Evolutionary conservation across 257 asterid species (phyloP).

Genomic region (Salvia miltiorrhiza): DNA sequence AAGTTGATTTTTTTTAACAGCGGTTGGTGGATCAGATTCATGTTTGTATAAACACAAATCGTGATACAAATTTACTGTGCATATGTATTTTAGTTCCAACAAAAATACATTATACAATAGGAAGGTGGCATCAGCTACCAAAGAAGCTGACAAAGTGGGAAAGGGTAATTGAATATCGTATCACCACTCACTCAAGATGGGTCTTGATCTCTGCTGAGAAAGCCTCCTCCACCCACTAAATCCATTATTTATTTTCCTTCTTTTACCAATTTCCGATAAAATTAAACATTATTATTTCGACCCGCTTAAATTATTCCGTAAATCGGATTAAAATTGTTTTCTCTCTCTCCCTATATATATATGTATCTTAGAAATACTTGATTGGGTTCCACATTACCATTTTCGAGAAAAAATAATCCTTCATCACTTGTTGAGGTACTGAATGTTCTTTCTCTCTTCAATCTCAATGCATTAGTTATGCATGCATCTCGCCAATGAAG

Average conservation of each 20-base stretch:
- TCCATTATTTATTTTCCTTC: conserved; percentile 2
- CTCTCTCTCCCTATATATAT: conserved; percentile 21
- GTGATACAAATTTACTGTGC: background rate
- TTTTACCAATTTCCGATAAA: background rate
- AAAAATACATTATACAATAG: background rate
- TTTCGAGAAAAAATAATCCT: conserved; percentile 29
- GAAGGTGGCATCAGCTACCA: conserved; percentile 19
- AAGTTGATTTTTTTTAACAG: background rate
- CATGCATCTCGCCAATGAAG: conserved; percentile 6
- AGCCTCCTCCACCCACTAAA: conserved; percentile 82
- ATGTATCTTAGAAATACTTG: conserved; percentile 12
- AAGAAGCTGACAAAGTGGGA: conserved; percentile 24
- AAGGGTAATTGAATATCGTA: conserved; percentile 31
- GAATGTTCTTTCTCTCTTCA: conserved; percentile 12
- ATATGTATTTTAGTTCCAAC: too few relatives aligned
- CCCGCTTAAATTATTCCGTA: background rate
- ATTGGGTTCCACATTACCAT: conserved; percentile 31
- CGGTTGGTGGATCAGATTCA: background rate
- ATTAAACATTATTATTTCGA: background rate
- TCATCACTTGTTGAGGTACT: conserved; percentile 26
- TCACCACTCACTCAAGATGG: conserved; percentile 81
- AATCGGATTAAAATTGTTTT: conserved; percentile 7
- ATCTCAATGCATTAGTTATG: conserved; percentile 23
- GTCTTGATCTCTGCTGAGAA: conserved; percentile 45
- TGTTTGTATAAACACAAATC: background rate